Conservation (phyloP, 352 stramenopile genomes). For the Peronospora belbahrii region DNA sequence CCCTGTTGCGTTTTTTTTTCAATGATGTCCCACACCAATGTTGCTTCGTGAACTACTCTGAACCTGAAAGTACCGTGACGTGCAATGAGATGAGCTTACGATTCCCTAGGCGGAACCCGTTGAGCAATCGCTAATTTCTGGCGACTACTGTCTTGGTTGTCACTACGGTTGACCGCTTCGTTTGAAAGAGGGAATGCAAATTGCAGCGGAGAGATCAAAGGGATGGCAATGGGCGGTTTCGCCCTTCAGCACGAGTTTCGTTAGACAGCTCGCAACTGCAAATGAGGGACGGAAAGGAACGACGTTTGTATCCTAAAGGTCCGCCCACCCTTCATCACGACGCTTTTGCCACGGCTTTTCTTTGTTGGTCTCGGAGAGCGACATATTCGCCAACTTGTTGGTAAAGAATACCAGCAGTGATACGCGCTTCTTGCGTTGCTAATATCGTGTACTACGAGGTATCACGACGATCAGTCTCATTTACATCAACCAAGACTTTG, state of each 20-base stretch:
- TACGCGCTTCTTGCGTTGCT: background rate
- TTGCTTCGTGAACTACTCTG: conserved; percentile 2
- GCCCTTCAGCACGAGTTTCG: conserved; percentile 9
- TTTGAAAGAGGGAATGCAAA: conserved; percentile 21
- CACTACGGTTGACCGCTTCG: background rate
- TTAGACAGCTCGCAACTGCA: conserved; percentile 26
- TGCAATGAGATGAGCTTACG: background rate
- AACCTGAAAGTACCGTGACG: background rate
- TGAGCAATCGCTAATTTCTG: too few species aligned
- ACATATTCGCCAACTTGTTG: conserved; percentile 6
- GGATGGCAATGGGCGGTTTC: conserved; percentile 10
- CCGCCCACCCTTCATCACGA: conserved; percentile 18
- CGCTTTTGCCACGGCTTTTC: conserved; percentile 14
- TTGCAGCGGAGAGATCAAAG: conserved; percentile 17
- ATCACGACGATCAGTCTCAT: background rate
- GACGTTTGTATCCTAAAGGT: conserved; percentile 17
- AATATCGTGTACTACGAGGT: background rate
- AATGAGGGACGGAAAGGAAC: conserved; percentile 24
- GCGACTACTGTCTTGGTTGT: too few species aligned
- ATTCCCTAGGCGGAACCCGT: conserved; percentile 2
- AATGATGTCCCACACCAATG: conserved; percentile 9
- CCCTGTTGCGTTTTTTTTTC: conserved; percentile 9
- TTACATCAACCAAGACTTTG: too few species aligned
- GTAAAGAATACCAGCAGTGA: conserved; percentile 18
- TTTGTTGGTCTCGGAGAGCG: conserved; percentile 14